phyloP scores from a whole-genome alignment of 768 basidiomycete species.

The Austroboletus festivus region DNA sequence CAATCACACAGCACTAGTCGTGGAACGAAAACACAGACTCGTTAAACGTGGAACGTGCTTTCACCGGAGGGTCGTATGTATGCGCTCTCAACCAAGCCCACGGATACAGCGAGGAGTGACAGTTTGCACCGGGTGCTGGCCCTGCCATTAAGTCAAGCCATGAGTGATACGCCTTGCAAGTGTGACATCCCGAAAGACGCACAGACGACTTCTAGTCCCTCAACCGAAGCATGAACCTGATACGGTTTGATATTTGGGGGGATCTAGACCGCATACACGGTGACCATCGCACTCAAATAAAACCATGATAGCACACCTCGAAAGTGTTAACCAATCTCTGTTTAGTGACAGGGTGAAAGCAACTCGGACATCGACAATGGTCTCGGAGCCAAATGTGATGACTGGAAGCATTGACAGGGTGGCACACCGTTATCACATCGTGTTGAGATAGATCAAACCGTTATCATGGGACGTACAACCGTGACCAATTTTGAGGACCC shows the following conservation, averaged over 20 bases:
- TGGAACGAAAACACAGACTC: constrained; percentile 42
- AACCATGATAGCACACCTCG: constrained; percentile 45
- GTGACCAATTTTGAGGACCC: constrained; percentile 67
- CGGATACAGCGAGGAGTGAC: constrained; percentile 82
- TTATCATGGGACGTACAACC: constrained; percentile 56
- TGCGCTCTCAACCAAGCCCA: constrained; percentile 80
- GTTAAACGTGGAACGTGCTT: constrained; percentile 10
- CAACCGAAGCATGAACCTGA: constrained; percentile 48
- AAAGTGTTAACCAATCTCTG: constrained; percentile 88
- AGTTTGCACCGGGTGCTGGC: constrained; percentile 32
- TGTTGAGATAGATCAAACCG: too few species aligned
- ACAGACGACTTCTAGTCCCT: constrained; percentile 79
- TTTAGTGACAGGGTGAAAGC: constrained; percentile 85
- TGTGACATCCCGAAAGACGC: constrained; percentile 22
- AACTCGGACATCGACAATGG: constrained; percentile 84
- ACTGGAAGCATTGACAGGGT: constrained; percentile 39
- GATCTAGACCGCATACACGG: constrained; percentile 49
- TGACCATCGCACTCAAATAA: not conserved
- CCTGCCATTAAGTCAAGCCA: constrained; percentile 13
- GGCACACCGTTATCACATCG: too few species aligned
- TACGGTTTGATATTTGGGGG: constrained; percentile 68
- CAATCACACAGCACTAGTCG: not conserved
- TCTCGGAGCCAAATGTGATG: constrained; percentile 91
- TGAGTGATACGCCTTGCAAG: not conserved
- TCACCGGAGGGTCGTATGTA: constrained; percentile 73